A percentile compares a stretch with the other conserved stretches of the same genome.
Evolutionary conservation across 148 eudicot species (phyloP).

Genomic region (Nepenthes mirabilis): DNA sequence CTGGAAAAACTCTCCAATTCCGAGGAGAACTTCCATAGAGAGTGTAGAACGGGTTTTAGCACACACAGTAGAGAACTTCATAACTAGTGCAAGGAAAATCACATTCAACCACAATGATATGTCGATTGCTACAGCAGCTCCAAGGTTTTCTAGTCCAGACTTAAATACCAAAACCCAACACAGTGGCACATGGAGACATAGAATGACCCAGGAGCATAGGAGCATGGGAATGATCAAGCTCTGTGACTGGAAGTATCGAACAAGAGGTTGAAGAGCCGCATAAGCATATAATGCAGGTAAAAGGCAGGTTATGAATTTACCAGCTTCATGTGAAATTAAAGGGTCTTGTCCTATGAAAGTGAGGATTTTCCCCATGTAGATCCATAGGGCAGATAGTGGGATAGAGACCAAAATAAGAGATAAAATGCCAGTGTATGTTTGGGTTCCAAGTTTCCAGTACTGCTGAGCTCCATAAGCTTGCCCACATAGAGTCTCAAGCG

Average conservation of each 20-base stretch:
- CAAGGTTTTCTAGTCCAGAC: slow-evolving; percentile 6
- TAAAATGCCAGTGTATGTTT: slow-evolving; percentile 14
- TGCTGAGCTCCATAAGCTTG: slow-evolving; percentile 25
- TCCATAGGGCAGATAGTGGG: slow-evolving; percentile 13
- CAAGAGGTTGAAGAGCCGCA: slow-evolving; percentile 14
- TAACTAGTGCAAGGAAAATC: slow-evolving; percentile 3
- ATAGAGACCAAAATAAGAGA: slow-evolving; percentile 11
- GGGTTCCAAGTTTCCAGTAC: slow-evolving; percentile 15
- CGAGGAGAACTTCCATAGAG: slow-evolving; percentile 11
- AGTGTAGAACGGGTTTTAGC: slow-evolving; percentile 11
- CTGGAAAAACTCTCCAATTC: slow-evolving; percentile 10
- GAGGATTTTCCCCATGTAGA: slow-evolving; percentile 6
- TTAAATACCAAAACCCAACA: slow-evolving; percentile 15
- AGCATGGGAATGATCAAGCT: slow-evolving; percentile 13
- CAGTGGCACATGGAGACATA: slow-evolving; percentile 10
- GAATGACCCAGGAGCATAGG: slow-evolving; percentile 5
- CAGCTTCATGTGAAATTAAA: slow-evolving; percentile 14
- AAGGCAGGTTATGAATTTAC: slow-evolving; percentile 5
- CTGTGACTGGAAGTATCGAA: slow-evolving; percentile 15
- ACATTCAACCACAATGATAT: slow-evolving; percentile 14
- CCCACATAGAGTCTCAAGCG: slow-evolving; percentile 22
- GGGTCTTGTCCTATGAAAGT: slow-evolving; percentile 16
- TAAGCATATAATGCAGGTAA: slow-evolving; percentile 15
- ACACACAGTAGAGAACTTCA: slow-evolving; percentile 17
- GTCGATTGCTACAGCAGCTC: slow-evolving; percentile 18